phyloP scores from a whole-genome alignment of 192 early-diverging fungal species.

The Funneliformis mosseae region DNA sequence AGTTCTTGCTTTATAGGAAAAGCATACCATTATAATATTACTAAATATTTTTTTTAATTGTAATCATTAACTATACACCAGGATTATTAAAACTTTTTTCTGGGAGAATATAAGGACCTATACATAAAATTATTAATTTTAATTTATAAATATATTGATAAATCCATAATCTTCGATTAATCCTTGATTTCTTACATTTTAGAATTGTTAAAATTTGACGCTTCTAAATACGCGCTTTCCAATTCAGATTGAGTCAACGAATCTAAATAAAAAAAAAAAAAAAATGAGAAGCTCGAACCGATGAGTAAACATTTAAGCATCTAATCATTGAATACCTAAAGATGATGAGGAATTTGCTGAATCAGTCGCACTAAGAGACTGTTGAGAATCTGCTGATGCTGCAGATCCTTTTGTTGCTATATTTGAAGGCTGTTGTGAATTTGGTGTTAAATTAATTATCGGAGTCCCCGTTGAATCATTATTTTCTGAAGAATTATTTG shows the following conservation, averaged over 20 bases:
- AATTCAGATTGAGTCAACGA: conserved; percentile 59
- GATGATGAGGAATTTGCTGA: conserved; percentile 24
- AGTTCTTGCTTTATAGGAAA: too few relatives aligned
- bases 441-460: background rate
- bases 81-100: conserved; percentile 28
- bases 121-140: background rate
- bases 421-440: background rate
- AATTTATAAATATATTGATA: background rate
- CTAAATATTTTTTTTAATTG: background rate
- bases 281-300: background rate
- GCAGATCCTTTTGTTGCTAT: background rate
- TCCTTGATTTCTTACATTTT: conserved; percentile 47
- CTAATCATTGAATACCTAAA: background rate
- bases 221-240: conserved; percentile 51
- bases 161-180: background rate
- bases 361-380: background rate
- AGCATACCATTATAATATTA: too few relatives aligned
- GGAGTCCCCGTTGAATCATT: background rate
- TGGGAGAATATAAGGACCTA: conserved; percentile 3
- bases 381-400: background rate
- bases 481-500: background rate
- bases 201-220: conserved; percentile 53
- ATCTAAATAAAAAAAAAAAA: conserved; percentile 38
- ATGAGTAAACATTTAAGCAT: background rate
- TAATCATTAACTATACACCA: conserved; percentile 35